Evolutionary conservation across 495 filamentous ascomycete species (phyloP), one percentile per base, ranked within the genome.

Genomic region (Neohortaea acidophila): DNA sequence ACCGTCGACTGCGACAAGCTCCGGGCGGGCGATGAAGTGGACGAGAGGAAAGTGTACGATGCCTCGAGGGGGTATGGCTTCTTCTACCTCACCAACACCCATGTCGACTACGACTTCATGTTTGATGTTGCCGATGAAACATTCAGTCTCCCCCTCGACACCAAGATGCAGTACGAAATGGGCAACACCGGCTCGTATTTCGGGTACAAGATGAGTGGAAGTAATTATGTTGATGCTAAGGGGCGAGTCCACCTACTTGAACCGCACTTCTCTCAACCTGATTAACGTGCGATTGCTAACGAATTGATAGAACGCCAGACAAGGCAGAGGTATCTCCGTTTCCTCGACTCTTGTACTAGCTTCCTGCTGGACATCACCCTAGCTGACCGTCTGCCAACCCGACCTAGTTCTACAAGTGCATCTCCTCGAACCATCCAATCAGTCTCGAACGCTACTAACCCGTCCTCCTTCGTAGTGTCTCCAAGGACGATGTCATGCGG

Each of bases 71-170:
- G 39, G 10, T 26, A 25, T 26, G 39, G 39, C 19, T 42, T 42
- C 39, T 42, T 42, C 31, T 42, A 34, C 31, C 39, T 42, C 12
- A 24, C 18, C 10, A 19, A 42, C 30, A 32, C 31, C 18, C 30
- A 21, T 20, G 27, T 42, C 15, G 41, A 44, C 27, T 44, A 21
- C 9, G 33, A 44, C 23, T 44, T 44, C 33, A 44, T 44, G 41
- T 44, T 65, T 59, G 20, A 65, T 53, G 51, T 65, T 55, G 20
- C 61, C 57, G 14, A 59, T 54, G 24, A 44, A 32, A 33, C 63
- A 51, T 38, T 58, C 59, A 51, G 63, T 58, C 44, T 62, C 47
- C 29, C 48, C 53, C 21, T 48, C 36, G 21, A 63, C 59, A 21
- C 56, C 37, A 44, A 44, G 33, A 28, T 38, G 33, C 28, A 44